Conservation (phyloP, 208 protist genomes). For the Leishmania tarentolae region DNA sequence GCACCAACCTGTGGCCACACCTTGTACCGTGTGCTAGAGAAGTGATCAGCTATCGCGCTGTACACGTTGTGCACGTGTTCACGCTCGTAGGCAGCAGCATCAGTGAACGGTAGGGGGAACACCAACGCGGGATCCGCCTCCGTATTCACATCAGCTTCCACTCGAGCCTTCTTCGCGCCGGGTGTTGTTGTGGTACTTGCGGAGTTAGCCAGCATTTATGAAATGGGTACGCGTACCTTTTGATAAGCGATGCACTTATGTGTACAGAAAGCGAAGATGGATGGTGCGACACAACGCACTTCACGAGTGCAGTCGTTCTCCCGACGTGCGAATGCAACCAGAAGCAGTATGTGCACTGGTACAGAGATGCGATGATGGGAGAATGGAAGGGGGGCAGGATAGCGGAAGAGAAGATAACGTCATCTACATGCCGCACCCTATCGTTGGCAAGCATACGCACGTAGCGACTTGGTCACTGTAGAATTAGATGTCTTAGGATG, state of each 20-base stretch:
- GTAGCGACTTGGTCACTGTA: not conserved
- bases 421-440: not conserved
- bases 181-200: not conserved
- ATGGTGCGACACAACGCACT: not conserved
- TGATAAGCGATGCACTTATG: not conserved
- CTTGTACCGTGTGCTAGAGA: slow-evolving; percentile 89
- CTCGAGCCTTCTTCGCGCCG: slow-evolving; percentile 1
- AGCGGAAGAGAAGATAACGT: not conserved
- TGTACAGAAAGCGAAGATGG: not conserved
- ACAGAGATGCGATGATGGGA: not conserved
- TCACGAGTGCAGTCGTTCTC: not conserved
- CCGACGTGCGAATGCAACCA: not conserved
- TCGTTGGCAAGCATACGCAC: not conserved
- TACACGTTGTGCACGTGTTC: slow-evolving; percentile 85
- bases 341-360: not conserved
- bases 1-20: slow-evolving; percentile 75
- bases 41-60: slow-evolving; percentile 82
- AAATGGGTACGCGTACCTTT: not conserved
- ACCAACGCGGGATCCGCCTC: not conserved
- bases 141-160: slow-evolving; percentile 1
- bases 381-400: not conserved
- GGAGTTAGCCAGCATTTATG: not conserved
- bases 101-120: slow-evolving; percentile 2
- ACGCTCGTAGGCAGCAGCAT: slow-evolving; percentile 51
- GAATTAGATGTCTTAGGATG: not conserved